A percentile compares a stretch with the other conserved stretches of the same genome.
These are phyloP conservation scores for Cryptococcus sp. DNA, from an alignment of 1,284 basidiomycete species.

Conservation along the genomic window DNA sequence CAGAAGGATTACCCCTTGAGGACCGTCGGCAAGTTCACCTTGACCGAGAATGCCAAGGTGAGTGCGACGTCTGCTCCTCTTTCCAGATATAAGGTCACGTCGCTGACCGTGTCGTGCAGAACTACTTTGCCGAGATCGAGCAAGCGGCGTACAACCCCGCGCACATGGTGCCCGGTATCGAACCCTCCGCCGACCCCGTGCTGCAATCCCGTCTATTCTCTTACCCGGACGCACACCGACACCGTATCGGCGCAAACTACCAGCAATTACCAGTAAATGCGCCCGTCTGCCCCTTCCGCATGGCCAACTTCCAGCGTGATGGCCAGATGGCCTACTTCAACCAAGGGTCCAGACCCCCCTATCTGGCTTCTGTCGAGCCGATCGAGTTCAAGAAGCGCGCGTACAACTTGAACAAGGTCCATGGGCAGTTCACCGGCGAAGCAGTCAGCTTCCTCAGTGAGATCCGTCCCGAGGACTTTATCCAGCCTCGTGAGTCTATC, in stretches of 20 bases:
- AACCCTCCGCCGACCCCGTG: slow-evolving; percentile 85
- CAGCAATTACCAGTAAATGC: slow-evolving; percentile 82
- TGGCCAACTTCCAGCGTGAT: slow-evolving; percentile 77
- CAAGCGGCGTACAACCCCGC: slow-evolving; percentile 68
- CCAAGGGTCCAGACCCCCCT: slow-evolving; percentile 82
- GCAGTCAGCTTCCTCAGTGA: slow-evolving; percentile 73
- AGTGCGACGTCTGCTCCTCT: neutral
- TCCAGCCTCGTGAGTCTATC: slow-evolving; percentile 64
- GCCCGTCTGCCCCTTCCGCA: slow-evolving; percentile 61
- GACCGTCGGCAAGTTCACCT: slow-evolving; percentile 77
- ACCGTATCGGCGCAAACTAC: slow-evolving; percentile 71
- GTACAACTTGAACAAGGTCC: slow-evolving; percentile 53
- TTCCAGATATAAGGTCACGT: neutral
- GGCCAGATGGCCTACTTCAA: slow-evolving; percentile 64
- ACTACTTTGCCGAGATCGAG: slow-evolving; percentile 69
- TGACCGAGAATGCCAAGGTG: slow-evolving; percentile 75
- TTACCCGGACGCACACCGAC: slow-evolving; percentile 91
- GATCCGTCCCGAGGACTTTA: slow-evolving; percentile 82
- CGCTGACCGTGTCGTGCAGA: slow-evolving; percentile 8
- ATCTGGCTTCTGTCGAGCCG: slow-evolving; percentile 68
- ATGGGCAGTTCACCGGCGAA: slow-evolving; percentile 74
- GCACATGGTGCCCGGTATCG: slow-evolving; percentile 81
- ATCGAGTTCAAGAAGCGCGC: slow-evolving; percentile 37
- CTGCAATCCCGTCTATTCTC: slow-evolving; percentile 91
- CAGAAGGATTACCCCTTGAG: slow-evolving; percentile 83